A percentile compares a stretch with the other conserved stretches of the same genome.
phyloP scores from a whole-genome alignment of 2,329 filamentous ascomycete genomes.

The Penicillium sp. region DNA sequence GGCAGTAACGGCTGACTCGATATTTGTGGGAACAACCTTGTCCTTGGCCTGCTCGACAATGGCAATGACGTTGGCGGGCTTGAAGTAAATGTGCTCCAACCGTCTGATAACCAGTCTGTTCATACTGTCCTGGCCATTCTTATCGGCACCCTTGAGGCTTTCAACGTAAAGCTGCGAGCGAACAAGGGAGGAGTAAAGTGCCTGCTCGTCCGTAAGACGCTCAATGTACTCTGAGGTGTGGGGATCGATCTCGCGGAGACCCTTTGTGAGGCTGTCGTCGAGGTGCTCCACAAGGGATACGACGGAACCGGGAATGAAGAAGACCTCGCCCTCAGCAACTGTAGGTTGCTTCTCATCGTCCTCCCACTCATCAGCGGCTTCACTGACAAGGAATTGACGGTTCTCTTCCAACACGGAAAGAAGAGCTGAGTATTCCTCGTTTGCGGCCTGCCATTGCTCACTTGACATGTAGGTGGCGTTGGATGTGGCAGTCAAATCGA shows the following conservation, averaged over 20 bases:
- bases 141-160: slow-evolving; percentile 65
- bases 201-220: slow-evolving; percentile 82
- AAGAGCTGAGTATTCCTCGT: slow-evolving; percentile 77
- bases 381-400: slow-evolving; percentile 78
- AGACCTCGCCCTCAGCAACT: slow-evolving; percentile 68
- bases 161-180: slow-evolving; percentile 87
- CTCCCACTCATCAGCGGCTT: slow-evolving; percentile 96
- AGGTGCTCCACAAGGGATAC: slow-evolving; percentile 93
- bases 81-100: slow-evolving; percentile 98
- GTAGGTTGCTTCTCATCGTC: slow-evolving; percentile 92
- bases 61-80: slow-evolving; percentile 88
- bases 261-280: slow-evolving; percentile 94
- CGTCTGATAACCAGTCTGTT: slow-evolving; percentile 93
- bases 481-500: slow-evolving; percentile 80
- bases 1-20: slow-evolving; percentile 79
- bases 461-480: slow-evolving; percentile 77
- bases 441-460: slow-evolving; percentile 94
- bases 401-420: slow-evolving; percentile 76
- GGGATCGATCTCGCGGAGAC: slow-evolving; percentile 95
- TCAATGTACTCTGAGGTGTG: slow-evolving; percentile 99
- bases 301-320: slow-evolving; percentile 91
- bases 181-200: slow-evolving; percentile 89
- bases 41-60: slow-evolving; percentile 94
- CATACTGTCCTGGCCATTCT: slow-evolving; percentile 78
- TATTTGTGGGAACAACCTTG: slow-evolving; percentile 68